Percentiles rank a stretch among this genome's conserved stretches.
phyloP scores from a whole-genome alignment of 2,329 filamentous ascomycete genomes.

The Botryosphaeria dothidea region DNA sequence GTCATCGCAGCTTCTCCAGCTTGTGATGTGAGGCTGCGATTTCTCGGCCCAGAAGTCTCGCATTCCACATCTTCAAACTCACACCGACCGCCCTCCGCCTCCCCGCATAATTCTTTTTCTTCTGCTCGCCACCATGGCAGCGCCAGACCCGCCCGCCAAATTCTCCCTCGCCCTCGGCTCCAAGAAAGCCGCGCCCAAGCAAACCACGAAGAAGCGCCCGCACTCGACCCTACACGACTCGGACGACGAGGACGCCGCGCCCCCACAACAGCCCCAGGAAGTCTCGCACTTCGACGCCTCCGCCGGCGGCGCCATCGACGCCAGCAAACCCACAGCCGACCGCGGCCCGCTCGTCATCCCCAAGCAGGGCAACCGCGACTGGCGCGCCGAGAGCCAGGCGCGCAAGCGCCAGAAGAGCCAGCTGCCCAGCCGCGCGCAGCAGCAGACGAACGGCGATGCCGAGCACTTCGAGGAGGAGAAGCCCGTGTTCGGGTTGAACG shows the following conservation, averaged over 20 bases:
- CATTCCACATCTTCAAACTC: background rate
- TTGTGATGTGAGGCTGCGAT: background rate
- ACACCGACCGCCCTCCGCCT: too few species aligned
- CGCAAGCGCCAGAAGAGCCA: slow-evolving; percentile 55
- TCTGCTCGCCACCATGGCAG: slow-evolving; percentile 12
- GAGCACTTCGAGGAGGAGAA: slow-evolving; percentile 43
- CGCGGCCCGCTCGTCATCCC: slow-evolving; percentile 59
- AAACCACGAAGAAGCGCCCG: slow-evolving; percentile 42
- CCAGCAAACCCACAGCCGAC: slow-evolving; percentile 33
- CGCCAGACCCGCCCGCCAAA: slow-evolving; percentile 2
- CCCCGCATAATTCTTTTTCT: background rate
- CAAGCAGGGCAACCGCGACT: slow-evolving; percentile 61
- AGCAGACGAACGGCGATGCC: slow-evolving; percentile 38
- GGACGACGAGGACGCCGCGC: slow-evolving; percentile 61
- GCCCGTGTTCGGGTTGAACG: slow-evolving; percentile 56
- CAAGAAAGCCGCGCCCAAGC: slow-evolving; percentile 21
- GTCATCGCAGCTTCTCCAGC: background rate
- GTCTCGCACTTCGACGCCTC: slow-evolving; percentile 58
- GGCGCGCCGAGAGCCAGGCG: slow-evolving; percentile 53
- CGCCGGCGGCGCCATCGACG: slow-evolving; percentile 50
- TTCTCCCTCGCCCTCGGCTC: slow-evolving; percentile 17
- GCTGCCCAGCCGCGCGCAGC: slow-evolving; percentile 56
- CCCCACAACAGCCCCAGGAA: slow-evolving; percentile 43
- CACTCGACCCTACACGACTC: slow-evolving; percentile 44
- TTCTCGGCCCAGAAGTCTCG: background rate